phyloP scores from a whole-genome alignment of 2,329 filamentous ascomycete genomes.

The Aspergillus fijiensis region DNA sequence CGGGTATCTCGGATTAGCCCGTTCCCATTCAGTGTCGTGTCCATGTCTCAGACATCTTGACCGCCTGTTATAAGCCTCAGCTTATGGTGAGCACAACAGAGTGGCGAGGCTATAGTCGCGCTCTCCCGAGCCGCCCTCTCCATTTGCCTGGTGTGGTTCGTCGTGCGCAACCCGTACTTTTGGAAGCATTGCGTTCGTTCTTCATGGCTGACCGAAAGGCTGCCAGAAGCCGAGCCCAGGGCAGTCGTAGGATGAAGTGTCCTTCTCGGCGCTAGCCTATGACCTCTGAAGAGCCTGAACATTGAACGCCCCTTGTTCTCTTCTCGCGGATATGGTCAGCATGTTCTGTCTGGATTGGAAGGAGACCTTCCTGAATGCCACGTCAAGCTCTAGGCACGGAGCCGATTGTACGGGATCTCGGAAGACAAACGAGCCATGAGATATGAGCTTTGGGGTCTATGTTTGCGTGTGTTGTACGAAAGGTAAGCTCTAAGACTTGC shows the following conservation, averaged over 20 bases:
- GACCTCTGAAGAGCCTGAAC: background rate
- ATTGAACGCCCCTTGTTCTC: background rate
- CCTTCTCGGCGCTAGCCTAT: background rate
- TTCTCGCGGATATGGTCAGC: background rate
- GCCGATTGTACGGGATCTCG: background rate
- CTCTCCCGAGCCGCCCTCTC: background rate
- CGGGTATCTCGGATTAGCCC: background rate
- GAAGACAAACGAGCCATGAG: background rate
- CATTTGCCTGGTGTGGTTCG: background rate
- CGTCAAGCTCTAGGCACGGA: background rate
- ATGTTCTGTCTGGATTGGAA: background rate
- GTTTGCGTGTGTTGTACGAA: background rate
- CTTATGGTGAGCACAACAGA: background rate
- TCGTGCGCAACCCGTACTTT: background rate
- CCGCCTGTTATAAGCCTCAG: background rate
- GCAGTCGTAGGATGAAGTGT: background rate
- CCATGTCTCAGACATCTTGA: background rate
- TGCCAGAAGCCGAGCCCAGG: background rate
- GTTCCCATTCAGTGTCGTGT: background rate
- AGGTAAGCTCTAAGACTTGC: background rate
- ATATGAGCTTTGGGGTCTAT: background rate
- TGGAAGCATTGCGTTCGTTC: background rate
- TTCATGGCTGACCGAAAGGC: background rate
- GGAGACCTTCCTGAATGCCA: background rate
- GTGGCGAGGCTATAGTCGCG: background rate